A percentile compares a stretch with the other conserved stretches of the same genome.
Evolutionary conservation across 2,329 filamentous ascomycete species (phyloP).

Genomic region (Salinomyces thailandicus): DNA sequence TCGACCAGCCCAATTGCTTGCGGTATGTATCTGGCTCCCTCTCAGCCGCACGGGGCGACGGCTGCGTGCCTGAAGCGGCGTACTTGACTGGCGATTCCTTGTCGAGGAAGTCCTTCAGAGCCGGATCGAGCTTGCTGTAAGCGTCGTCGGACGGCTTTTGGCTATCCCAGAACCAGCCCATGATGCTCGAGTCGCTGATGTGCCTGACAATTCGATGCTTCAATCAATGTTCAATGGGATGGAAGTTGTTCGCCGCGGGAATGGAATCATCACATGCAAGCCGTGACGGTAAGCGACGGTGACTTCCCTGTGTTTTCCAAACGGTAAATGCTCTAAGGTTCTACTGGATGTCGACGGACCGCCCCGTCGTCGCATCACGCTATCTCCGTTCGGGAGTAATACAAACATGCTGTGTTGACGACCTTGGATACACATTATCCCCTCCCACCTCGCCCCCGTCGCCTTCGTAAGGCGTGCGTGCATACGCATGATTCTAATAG

Average conservation of each 20-base stretch:
- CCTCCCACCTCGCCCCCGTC: too few relatives aligned
- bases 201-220: background rate
- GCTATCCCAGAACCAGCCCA: slow-evolving; percentile 57
- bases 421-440: too few relatives aligned
- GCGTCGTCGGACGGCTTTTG: slow-evolving; percentile 44
- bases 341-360: background rate
- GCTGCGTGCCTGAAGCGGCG: slow-evolving; percentile 12
- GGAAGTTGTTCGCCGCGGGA: background rate
- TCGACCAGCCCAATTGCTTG: slow-evolving; percentile 21
- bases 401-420: slow-evolving; percentile 3
- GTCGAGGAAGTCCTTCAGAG: slow-evolving; percentile 73
- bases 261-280: slow-evolving; percentile 1
- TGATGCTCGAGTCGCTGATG: too few relatives aligned
- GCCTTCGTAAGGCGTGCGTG: slow-evolving; percentile 3
- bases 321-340: too few relatives aligned
- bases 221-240: background rate
- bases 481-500: too few relatives aligned
- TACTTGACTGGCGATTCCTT: slow-evolving; percentile 71
- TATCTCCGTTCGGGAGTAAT: slow-evolving; percentile 4
- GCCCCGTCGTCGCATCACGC: background rate
- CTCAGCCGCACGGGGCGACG: slow-evolving; percentile 21
- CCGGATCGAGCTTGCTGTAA: slow-evolving; percentile 66
- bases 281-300: too few relatives aligned
- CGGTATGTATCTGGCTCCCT: slow-evolving; percentile 22
- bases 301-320: too few relatives aligned